Base-by-base conservation (phyloP, 768 basidiomycete genomes). In the Suillus spraguei region DNA sequence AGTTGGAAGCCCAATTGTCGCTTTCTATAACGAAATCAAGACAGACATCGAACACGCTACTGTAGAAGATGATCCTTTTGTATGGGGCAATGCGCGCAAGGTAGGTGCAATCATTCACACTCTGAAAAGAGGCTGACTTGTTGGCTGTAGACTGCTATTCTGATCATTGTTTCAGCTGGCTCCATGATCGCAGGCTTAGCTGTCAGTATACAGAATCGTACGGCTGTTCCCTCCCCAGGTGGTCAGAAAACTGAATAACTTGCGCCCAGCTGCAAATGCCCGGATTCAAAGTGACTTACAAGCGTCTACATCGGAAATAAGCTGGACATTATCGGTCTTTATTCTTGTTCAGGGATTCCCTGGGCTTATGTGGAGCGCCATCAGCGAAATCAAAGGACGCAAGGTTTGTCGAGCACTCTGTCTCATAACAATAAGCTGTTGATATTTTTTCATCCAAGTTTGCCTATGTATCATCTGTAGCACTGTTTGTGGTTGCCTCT, bases 351-450 rank as follows among this genome's bases (percentile, higher is more conserved):
- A 94, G 73, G 92, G 92, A 1, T 71, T 78, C 14, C 73, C 84
- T 47, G 90, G 90, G 0, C 65, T 89, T 28, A 35, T 87, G 1
- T 91, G 90, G 89, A 82, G 79, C 60, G 81, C 85, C 0, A 74
- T 91, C 28, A 88, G 86, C 62, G 90, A 92, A 72, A 82, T 91
- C n/a, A 85, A 84, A 66, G 91, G 91, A 5, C 77, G 90, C 42
- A 91, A 85, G 78, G 85, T 85, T 63, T 32, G 78, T 20, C 9
- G 14, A 32, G n/a, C n/a, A 28, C 55, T 39, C 20, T 47, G 22
- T 61, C 36, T 61, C 3, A 39, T 24, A 3, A 10, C 28, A 17
- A 13, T 14, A 7, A 33, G 24, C n/a, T 58, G 32, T 17, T 58
- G n/a, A 58, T n/a, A 22, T 35, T 38, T 5, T 56, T 60, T 22